Evolutionary conservation across 208 protist genomes (phyloP), one percentile per base, ranked within the genome.

Genomic region (Novymonas esmeraldas): DNA sequence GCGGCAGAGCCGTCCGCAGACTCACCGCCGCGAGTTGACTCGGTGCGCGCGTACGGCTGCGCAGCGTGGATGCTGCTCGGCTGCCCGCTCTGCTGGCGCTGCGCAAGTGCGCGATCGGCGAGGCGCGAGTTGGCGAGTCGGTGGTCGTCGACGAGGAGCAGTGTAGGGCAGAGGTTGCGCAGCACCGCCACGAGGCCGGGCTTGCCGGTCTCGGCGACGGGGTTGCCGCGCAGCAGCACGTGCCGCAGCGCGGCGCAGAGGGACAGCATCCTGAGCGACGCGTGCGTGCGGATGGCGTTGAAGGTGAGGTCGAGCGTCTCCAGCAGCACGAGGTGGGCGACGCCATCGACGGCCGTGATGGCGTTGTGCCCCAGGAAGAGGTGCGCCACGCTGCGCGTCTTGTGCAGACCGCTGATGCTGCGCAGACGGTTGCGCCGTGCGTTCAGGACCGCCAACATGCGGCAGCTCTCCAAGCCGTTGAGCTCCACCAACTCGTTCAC

Each of bases 271-370:
- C 90, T 85, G 3, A 96, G 41, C 9, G 84, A 73, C 7, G 59
- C 34, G 45, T 85, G 73, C 33, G 82, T 87, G 28, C 67, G 71
- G 1, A 96, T 70, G 34, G 64, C 50, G 62, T 96, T 96, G 63
- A 85, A 81, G 6, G 82, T 81, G 29, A 96, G 60, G 56, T 96
- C 90, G 39, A 96, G 82, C n/a, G 90, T 96, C 60, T 96, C 84
- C 6, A 95, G 79, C n/a, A 94, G 56, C 33, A 92, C 51, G 34
- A 94, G 71, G 64, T 92, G 90, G 6, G 86, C 84, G 34, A 96
- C 74, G 7, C 86, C 86, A 31, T 90, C 82, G 0, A 94, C 75
- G 2, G 79, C 34, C 5, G 51, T 39, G 42, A 96, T 82, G n/a
- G 58, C 29, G 70, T 96, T 96, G 64, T 84, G 81, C 2, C 87